phyloP scores from a whole-genome alignment of 495 filamentous ascomycete genomes.

The Penicillium parvum region DNA sequence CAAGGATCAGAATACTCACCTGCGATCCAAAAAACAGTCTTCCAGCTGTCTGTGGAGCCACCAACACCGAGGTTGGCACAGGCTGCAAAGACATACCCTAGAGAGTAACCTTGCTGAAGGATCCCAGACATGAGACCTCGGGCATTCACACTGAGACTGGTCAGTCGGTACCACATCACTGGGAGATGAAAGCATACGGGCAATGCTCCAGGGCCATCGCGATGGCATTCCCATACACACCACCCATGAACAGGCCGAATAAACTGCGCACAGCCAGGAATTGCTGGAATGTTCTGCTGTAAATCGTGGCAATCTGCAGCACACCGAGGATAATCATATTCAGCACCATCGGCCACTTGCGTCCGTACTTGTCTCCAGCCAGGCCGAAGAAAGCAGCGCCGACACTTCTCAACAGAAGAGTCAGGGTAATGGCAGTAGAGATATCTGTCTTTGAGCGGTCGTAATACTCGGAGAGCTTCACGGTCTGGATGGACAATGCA shows the following conservation, averaged over 20 bases:
- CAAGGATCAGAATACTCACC: slow-evolving; percentile 11
- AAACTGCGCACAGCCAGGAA: slow-evolving; percentile 66
- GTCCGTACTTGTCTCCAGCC: slow-evolving; percentile 67
- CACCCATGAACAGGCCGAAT: slow-evolving; percentile 82
- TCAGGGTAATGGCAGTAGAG: slow-evolving; percentile 69
- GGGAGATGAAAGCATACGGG: slow-evolving; percentile 38
- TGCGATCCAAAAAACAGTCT: slow-evolving; percentile 60
- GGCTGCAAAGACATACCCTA: slow-evolving; percentile 71
- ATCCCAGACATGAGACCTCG: slow-evolving; percentile 74
- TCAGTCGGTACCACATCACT: neutral
- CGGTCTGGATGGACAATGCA: slow-evolving; percentile 66
- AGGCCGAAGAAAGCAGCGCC: slow-evolving; percentile 70
- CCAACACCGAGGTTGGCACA: slow-evolving; percentile 65
- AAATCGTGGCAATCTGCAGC: slow-evolving; percentile 71
- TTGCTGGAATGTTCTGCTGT: slow-evolving; percentile 57
- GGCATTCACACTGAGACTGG: slow-evolving; percentile 42
- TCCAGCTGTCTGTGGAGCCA: slow-evolving; percentile 52
- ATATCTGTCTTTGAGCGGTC: slow-evolving; percentile 60
- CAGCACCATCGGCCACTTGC: slow-evolving; percentile 75
- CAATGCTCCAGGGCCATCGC: slow-evolving; percentile 77
- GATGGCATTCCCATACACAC: slow-evolving; percentile 76
- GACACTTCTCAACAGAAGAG: slow-evolving; percentile 63
- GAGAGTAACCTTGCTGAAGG: slow-evolving; percentile 71
- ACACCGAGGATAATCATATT: slow-evolving; percentile 63
- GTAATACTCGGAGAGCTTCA: slow-evolving; percentile 65